phyloP scores from a whole-genome alignment of 352 stramenopile genomes.

The Phytophthora boehmeriae region DNA sequence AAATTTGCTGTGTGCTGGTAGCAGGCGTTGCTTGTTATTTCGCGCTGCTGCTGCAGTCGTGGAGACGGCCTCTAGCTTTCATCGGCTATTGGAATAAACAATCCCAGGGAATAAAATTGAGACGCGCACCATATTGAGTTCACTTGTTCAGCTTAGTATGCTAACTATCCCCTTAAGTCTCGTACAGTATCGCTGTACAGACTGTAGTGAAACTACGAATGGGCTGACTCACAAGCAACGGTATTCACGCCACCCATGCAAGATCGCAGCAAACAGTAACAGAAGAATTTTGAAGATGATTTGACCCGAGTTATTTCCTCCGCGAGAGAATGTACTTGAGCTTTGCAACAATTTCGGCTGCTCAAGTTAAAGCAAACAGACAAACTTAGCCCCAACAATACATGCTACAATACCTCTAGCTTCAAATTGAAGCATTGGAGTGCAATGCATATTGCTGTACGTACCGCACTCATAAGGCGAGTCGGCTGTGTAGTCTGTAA shows the following conservation, averaged over 20 bases:
- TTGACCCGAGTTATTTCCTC: constrained; percentile 51
- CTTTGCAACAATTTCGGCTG: constrained; percentile 90
- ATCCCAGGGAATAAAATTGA: constrained; percentile 85
- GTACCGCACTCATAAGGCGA: constrained; percentile 90
- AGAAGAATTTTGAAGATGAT: neutral
- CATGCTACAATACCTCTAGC: neutral
- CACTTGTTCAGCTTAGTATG: constrained; percentile 5
- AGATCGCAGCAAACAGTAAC: neutral
- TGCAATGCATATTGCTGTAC: constrained; percentile 16
- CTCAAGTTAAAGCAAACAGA: constrained; percentile 13
- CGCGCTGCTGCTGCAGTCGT: constrained; percentile 23
- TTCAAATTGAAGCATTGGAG: no score
- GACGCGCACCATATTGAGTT: constrained; percentile 70
- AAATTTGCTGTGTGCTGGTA: constrained; percentile 23
- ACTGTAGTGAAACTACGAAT: no score
- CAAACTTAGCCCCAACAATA: constrained; percentile 10
- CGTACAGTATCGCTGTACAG: neutral
- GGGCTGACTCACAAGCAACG: neutral
- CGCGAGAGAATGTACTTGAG: constrained; percentile 91
- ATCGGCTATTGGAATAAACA: constrained; percentile 45
- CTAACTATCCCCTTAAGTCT: no score
- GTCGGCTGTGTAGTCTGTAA: constrained; percentile 89
- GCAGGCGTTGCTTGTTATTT: constrained; percentile 19
- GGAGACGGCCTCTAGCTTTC: constrained; percentile 25
- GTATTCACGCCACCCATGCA: neutral